Base-by-base conservation (phyloP, 2,329 filamentous ascomycete species). In the Colletotrichum eremochloae region DNA sequence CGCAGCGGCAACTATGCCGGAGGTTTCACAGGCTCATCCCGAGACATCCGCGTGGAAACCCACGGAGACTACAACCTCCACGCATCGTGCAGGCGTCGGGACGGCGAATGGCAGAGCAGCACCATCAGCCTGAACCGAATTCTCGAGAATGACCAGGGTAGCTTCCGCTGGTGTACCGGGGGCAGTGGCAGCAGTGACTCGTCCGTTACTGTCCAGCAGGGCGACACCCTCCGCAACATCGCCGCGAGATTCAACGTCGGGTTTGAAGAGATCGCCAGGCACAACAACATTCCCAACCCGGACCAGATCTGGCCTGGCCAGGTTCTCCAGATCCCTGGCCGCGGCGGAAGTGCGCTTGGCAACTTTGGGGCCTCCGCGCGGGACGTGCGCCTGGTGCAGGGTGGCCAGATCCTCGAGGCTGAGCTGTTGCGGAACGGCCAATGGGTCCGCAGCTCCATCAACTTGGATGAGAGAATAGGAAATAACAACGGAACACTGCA, bases 291-390 rank as follows among this genome's bases (percentile, higher is more conserved):
- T 68, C 6, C 74, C 67, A 84, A 85, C 75, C 81, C 82, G 7
- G 82, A 85, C 55, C 70, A 83, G 76, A 85, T 85, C 71, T 82
- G 83, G 71, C 83, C 83, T 0, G 83, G 83, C 2, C 83, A 85
- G 76, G 78, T 77, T 2, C 78, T 85, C 2, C 76, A 80, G 65
- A 69, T 84, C 0, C 82, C 83, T 11, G 77, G 78, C 6, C 52
- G 67, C 2, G 75, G 74, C 38, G 73, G 75, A 61, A 29, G 76
- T 2, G 52, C 53, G 20, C 74, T 67, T 9, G 78, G 79, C 52
- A 81, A 80, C 55, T 82, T 84, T 63, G 78, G 75, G n/a, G 73
- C 77, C 4, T 81, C 81, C 11, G 81, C 78, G 4, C 76, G 81
- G 20, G 75, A 82, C 56, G 79, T 81, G 61, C 80, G 80, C 38